These are phyloP conservation scores for Tylopilus balloui DNA, from an alignment of 768 basidiomycete species.

Conservation along the genomic window DNA sequence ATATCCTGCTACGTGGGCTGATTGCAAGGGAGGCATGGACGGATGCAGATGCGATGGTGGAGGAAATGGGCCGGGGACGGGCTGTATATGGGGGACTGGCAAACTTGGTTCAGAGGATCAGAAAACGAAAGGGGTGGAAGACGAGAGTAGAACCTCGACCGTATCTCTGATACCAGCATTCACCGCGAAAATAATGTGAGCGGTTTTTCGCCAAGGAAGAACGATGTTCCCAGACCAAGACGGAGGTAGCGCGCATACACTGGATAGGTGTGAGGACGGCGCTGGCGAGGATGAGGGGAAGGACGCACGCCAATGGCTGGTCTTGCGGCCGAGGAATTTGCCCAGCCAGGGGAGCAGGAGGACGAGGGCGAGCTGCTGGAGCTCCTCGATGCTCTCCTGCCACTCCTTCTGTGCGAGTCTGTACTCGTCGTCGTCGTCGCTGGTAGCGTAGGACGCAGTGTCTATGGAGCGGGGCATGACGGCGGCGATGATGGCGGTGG, in stretches of 20 bases:
- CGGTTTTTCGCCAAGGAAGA: conserved; percentile 48
- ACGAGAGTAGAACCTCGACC: conserved; percentile 25
- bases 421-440: conserved; percentile 53
- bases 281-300: background rate
- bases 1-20: conserved; percentile 67
- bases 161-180: conserved; percentile 23
- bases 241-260: conserved; percentile 69
- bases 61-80: conserved; percentile 53
- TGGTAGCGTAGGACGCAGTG: conserved; percentile 49
- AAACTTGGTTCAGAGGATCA: conserved; percentile 49
- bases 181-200: conserved; percentile 15
- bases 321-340: conserved; percentile 82
- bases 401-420: conserved; percentile 83
- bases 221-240: conserved; percentile 57
- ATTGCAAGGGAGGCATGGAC: conserved; percentile 53
- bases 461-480: conserved; percentile 67
- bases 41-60: conserved; percentile 54
- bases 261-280: conserved; percentile 29
- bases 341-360: conserved; percentile 84
- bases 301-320: conserved; percentile 78
- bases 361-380: conserved; percentile 74
- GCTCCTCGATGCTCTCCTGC: conserved; percentile 85
- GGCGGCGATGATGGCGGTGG: conserved; percentile 40
- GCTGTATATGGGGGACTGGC: conserved; percentile 42
- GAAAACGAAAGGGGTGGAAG: conserved; percentile 35